These are phyloP conservation scores for Coprinopsis sp. DNA, from an alignment of 768 basidiomycete species.

Conservation along the genomic window DNA sequence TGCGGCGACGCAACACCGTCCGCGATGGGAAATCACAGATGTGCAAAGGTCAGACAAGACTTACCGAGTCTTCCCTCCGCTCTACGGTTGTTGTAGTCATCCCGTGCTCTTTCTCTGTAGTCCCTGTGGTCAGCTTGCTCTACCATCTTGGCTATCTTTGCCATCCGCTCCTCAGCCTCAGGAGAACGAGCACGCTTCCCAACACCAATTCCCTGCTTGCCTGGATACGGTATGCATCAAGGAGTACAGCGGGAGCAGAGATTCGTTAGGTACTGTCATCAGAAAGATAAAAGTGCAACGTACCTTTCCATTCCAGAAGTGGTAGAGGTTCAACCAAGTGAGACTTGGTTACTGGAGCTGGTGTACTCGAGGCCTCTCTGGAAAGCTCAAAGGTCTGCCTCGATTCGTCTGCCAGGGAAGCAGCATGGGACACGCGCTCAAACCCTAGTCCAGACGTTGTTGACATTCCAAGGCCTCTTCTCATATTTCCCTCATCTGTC, in stretches of 20 bases:
- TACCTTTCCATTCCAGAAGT: conserved; percentile 79
- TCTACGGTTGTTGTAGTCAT: conserved; percentile 71
- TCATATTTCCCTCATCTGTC: not conserved
- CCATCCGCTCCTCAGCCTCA: conserved; percentile 53
- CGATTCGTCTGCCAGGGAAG: not conserved
- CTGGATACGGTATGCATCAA: conserved; percentile 38
- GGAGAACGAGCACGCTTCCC: conserved; percentile 68
- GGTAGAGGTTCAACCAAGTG: conserved; percentile 69
- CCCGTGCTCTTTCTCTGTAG: conserved; percentile 66
- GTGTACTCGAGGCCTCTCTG: not conserved
- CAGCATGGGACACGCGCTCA: not conserved
- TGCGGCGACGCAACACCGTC: not conserved
- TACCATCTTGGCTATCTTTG: conserved; percentile 75
- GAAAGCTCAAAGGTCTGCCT: not conserved
- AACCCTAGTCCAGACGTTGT: not conserved
- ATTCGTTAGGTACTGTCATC: conserved; percentile 4
- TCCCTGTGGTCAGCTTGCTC: conserved; percentile 50
- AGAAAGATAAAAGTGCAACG: too few species aligned
- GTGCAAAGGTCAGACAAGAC: conserved; percentile 14
- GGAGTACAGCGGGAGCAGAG: too few species aligned
- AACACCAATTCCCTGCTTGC: conserved; percentile 74
- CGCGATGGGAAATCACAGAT: too few species aligned
- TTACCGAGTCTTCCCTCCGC: conserved; percentile 64
- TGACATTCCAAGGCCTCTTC: not conserved
- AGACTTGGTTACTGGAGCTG: conserved; percentile 9